These are phyloP conservation scores for Solanum bulbocastanum DNA, from an alignment of 257 asterid species.

Conservation along the genomic window DNA sequence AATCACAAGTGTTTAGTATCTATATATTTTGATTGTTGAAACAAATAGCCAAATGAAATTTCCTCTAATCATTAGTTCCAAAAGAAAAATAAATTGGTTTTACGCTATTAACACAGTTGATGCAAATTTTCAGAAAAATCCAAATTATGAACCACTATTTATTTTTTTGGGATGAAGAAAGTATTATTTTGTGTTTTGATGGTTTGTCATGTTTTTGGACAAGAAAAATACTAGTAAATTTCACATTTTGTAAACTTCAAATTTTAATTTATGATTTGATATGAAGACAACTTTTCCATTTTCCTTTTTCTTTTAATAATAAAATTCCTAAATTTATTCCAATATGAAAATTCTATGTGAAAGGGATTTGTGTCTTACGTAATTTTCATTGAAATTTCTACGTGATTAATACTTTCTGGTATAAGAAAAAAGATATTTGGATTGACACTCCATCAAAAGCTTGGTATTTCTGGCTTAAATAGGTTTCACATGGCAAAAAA, in stretches of 20 bases:
- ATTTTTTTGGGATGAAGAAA: neutral
- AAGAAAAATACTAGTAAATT: neutral
- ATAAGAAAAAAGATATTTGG: no score
- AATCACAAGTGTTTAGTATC: no score
- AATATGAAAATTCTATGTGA: neutral
- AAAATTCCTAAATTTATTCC: neutral
- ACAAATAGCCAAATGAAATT: no score
- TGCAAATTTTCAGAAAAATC: no score
- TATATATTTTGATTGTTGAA: no score
- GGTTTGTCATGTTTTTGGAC: neutral
- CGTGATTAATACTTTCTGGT: neutral
- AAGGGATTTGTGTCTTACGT: neutral
- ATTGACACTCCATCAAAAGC: no score
- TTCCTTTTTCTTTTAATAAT: neutral
- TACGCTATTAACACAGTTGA: no score
- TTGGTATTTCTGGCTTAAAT: no score
- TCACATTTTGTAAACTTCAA: neutral
- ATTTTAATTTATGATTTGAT: neutral
- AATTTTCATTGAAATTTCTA: neutral
- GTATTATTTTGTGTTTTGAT: neutral
- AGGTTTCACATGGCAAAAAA: no score
- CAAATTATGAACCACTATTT: neutral
- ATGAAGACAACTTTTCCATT: neutral
- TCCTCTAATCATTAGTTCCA: no score
- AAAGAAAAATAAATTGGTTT: no score